Evolutionary conservation across 2,329 filamentous ascomycete species (phyloP).

Genomic region (Trichoderma harzianum): DNA sequence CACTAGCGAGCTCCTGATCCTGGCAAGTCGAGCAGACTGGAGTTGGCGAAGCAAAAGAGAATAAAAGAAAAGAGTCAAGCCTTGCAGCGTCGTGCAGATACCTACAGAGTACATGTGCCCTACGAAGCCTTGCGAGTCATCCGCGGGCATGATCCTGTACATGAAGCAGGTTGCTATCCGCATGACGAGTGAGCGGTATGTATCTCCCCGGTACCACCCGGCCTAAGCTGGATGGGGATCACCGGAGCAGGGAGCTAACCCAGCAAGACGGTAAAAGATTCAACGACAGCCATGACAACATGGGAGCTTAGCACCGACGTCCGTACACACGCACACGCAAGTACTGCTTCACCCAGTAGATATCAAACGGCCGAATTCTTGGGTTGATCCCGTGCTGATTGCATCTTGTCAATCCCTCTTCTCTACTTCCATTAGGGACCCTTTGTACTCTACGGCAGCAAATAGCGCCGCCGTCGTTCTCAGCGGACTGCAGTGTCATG

Average conservation of each 20-base stretch:
- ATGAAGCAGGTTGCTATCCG: background rate
- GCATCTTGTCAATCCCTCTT: background rate
- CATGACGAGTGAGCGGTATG: background rate
- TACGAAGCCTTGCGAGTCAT: background rate
- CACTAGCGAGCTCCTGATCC: conserved; percentile 2
- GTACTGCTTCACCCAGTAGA: background rate
- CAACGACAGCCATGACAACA: background rate
- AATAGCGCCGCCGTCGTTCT: background rate
- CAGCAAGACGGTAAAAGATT: background rate
- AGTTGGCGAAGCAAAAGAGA: background rate
- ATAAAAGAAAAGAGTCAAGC: background rate
- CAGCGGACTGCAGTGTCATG: background rate
- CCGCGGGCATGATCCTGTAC: background rate
- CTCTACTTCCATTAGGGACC: background rate
- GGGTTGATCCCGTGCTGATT: background rate
- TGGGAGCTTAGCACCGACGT: background rate
- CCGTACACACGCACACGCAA: background rate
- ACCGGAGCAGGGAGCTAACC: conserved; percentile 10
- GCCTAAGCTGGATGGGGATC: conserved; percentile 1
- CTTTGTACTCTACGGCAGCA: background rate
- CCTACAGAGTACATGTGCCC: background rate
- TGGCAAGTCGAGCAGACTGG: background rate
- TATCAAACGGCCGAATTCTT: background rate
- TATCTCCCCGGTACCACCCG: background rate
- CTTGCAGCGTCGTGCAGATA: background rate